A percentile compares a stretch with the other conserved stretches of the same genome.
Evolutionary conservation across 495 filamentous ascomycete genomes (phyloP).

Genomic region (Aspergillus kassunensis): DNA sequence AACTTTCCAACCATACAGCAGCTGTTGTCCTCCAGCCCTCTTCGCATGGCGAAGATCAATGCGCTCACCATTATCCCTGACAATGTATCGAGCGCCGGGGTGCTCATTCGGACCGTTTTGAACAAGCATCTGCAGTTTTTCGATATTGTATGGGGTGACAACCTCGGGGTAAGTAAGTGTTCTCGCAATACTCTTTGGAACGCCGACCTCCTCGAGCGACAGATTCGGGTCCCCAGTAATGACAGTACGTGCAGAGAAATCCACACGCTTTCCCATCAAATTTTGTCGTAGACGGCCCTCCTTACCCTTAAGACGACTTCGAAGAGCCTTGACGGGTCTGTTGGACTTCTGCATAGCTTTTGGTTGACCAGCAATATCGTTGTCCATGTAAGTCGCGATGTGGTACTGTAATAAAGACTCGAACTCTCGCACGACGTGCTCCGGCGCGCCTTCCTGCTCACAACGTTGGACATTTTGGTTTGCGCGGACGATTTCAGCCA

Average conservation of each 20-base stretch:
- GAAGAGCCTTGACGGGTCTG: constrained; percentile 91
- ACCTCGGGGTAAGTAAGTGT: constrained; percentile 95
- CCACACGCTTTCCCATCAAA: constrained; percentile 98
- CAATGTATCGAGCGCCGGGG: constrained; percentile 92
- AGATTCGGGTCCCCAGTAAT: constrained; percentile 98
- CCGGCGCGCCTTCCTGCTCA: constrained; percentile 81
- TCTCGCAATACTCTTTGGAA: constrained; percentile 81
- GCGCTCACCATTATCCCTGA: constrained; percentile 83
- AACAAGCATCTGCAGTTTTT: constrained; percentile 80
- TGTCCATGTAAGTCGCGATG: constrained; percentile 99
- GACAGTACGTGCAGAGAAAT: constrained; percentile 98
- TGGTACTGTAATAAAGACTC: constrained; percentile 94
- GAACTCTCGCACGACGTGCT: constrained; percentile 85
- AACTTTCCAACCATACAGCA: constrained; percentile 97
- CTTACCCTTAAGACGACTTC: constrained; percentile 95
- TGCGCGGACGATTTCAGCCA: constrained; percentile 96
- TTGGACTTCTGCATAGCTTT: constrained; percentile 96
- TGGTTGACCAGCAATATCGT: constrained; percentile 93
- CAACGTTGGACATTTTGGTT: constrained; percentile 91
- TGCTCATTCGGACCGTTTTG: constrained; percentile 91
- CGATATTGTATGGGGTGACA: constrained; percentile 96
- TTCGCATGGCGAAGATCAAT: constrained; percentile 93
- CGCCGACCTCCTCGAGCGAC: constrained; percentile 93
- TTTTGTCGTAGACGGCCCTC: constrained; percentile 96
- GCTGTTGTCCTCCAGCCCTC: constrained; percentile 70